Percentiles rank a stretch among this genome's conserved stretches.
These are phyloP conservation scores for Talaromyces liani DNA, from an alignment of 495 filamentous ascomycete species.

Conservation along the genomic window DNA sequence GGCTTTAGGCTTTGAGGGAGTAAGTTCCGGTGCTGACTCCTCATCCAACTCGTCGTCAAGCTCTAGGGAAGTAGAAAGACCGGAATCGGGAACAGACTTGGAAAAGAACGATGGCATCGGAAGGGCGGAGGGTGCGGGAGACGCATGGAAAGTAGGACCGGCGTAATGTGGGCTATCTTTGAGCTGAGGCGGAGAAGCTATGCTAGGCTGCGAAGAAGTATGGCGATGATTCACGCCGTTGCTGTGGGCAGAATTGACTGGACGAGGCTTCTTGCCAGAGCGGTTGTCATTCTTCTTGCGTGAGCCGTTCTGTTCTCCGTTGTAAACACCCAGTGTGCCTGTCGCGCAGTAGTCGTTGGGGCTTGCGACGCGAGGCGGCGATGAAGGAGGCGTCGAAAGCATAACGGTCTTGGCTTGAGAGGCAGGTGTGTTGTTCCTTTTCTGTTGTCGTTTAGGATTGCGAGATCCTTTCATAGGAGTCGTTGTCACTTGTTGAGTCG, in stretches of 20 bases:
- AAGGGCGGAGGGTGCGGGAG: conserved; percentile 84
- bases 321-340: conserved; percentile 16
- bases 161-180: conserved; percentile 62
- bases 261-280: conserved; percentile 30
- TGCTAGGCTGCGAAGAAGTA: conserved; percentile 24
- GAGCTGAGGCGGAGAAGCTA: conserved; percentile 39
- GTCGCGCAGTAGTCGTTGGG: conserved; percentile 26
- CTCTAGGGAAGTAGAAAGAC: conserved; percentile 29
- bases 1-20: conserved; percentile 34
- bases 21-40: conserved; percentile 26
- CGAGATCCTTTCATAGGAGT: conserved; percentile 34
- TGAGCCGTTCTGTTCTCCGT: conserved; percentile 16
- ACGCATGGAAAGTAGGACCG: conserved; percentile 91
- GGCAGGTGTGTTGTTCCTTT: conserved; percentile 28
- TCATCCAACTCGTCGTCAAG: conserved; percentile 27
- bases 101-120: conserved; percentile 89
- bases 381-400: conserved; percentile 38
- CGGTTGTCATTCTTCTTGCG: conserved; percentile 32
- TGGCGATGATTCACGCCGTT: conserved; percentile 22
- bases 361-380: conserved; percentile 32
- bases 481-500: conserved; percentile 32
- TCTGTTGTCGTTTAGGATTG: conserved; percentile 27
- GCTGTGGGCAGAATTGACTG: conserved; percentile 18
- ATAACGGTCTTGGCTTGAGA: conserved; percentile 19
- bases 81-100: conserved; percentile 62